Base-by-base conservation (phyloP, 2,329 filamentous ascomycete genomes). In the Zymoseptoria pseudotritici region DNA sequence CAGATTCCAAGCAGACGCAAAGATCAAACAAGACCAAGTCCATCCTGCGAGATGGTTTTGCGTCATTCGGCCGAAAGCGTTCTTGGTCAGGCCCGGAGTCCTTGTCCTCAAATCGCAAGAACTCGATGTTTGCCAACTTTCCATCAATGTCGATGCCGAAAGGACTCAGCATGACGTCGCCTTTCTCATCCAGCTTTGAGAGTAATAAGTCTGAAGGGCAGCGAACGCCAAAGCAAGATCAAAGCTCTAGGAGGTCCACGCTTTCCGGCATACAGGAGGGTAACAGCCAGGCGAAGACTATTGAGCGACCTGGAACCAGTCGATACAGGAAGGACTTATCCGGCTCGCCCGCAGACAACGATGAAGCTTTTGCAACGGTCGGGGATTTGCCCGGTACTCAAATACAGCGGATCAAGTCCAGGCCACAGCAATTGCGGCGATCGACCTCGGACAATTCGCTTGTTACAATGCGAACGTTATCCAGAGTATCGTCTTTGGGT, bases 381-480 rank as follows among this genome's bases (percentile, higher is more conserved):
- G 65, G 59, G 17, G 67, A 67, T 3, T 55, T 68, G 29, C 66
- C 68, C 13, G 57, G 61, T 36, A 31, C 66, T 9, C 57, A 63
- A 5, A 53, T 68, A 9, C 61, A 64, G 20, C 59, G 58, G 10
- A 53, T 63, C 13, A 64, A 63, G 3, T 63, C 70, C 6, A 61
- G 61, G 55, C 65, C 64, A 5, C 58, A 64, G 17, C 53, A 63
- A 24, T 73, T 91, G 29, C 80, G 84, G 51, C 80, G 85, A 65
- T 83, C 85, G 0, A 86, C 84, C 1, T 93, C 90, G 1, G 89
- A 96, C 71, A 87, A 91, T 60, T 94, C 90, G 4, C 75, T 95
- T 61, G 77, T 80, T 19, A 80, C 94, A 17, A 88, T 88, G 66
- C 85, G 90, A 66, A 86, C 84, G 4, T 78, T 91, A 2, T 96